Conservation (phyloP, 2,329 filamentous ascomycete genomes). For the Polytolypa hystricis region DNA sequence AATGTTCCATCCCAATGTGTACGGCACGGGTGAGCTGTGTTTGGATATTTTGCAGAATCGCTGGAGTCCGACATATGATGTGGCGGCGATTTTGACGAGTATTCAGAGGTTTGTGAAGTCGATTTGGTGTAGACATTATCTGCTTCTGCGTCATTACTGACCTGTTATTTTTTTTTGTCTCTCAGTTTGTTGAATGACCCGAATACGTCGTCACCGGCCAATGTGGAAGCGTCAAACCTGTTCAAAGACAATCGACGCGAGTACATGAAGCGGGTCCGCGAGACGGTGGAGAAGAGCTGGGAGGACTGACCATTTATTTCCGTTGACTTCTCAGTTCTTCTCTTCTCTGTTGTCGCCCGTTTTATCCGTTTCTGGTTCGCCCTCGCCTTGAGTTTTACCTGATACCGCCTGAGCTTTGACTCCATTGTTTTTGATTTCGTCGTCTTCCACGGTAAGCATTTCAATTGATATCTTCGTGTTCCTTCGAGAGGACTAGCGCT, state of each 20-base stretch:
- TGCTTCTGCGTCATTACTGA: constrained; percentile 1
- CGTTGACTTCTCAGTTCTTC: not conserved
- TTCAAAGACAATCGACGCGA: constrained; percentile 98
- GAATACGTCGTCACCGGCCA: constrained; percentile 95
- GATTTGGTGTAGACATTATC: not conserved
- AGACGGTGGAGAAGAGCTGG: constrained; percentile 99
- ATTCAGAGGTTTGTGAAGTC: constrained; percentile 67
- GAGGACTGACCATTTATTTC: constrained; percentile 52
- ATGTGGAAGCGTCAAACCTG: constrained; percentile 93
- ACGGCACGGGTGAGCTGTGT: constrained; percentile 91
- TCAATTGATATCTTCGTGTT: no score
- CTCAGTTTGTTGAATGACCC: constrained; percentile 86
- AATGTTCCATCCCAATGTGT: constrained; percentile 99
- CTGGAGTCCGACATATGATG: constrained; percentile 98
- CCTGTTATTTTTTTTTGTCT: constrained; percentile 1
- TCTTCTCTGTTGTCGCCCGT: not conserved
- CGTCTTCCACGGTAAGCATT: no score
- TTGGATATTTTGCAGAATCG: constrained; percentile 94
- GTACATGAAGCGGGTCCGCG: constrained; percentile 86
- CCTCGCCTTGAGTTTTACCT: no score
- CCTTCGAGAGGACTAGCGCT: no score
- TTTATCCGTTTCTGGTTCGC: constrained; percentile 5
- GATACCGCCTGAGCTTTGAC: no score
- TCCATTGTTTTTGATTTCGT: no score
- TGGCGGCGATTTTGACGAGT: constrained; percentile 90